Conservation (phyloP, 2,329 filamentous ascomycete species). For the Nannizziopsis arthrosporioides region DNA sequence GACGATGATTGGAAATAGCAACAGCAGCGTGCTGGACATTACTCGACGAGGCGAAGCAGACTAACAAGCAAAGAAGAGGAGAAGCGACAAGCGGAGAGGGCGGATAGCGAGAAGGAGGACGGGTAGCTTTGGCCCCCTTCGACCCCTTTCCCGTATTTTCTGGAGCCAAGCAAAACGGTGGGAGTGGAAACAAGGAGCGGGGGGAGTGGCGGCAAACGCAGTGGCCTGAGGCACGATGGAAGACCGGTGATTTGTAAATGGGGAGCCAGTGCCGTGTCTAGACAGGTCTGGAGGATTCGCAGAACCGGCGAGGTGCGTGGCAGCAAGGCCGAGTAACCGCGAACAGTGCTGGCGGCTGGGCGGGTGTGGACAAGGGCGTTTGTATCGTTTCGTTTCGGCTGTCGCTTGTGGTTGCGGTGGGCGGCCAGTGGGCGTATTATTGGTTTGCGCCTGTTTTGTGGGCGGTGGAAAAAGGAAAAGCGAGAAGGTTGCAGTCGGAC, state of each 20-base stretch:
- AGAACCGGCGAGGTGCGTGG: background rate
- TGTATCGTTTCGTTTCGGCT: slow-evolving; percentile 17
- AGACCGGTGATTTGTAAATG: too few relatives aligned
- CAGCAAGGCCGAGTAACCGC: background rate
- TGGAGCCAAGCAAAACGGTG: too few relatives aligned
- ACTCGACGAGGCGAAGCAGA: background rate
- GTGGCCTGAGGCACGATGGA: too few relatives aligned
- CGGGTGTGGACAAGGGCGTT: slow-evolving; percentile 9
- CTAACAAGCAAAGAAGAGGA: background rate
- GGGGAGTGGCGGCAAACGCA: too few relatives aligned
- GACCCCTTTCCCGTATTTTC: too few relatives aligned
- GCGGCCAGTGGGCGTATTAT: too few relatives aligned
- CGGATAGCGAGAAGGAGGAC: background rate
- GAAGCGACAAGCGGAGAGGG: background rate
- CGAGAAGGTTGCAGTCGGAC: too few relatives aligned
- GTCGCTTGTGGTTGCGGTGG: slow-evolving; percentile 14
- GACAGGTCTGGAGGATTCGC: background rate
- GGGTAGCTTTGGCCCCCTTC: too few relatives aligned
- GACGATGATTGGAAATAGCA: slow-evolving; percentile 14
- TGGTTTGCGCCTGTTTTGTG: slow-evolving; percentile 6
- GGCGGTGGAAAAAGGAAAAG: too few relatives aligned
- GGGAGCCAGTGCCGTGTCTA: background rate
- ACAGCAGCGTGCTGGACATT: slow-evolving; percentile 4
- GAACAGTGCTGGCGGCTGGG: slow-evolving; percentile 14
- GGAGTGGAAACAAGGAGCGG: too few relatives aligned